A percentile compares a stretch with the other conserved stretches of the same genome.
These are phyloP conservation scores for Trichoderma polysporum DNA, from an alignment of 2,329 filamentous ascomycete species.

Conservation along the genomic window DNA sequence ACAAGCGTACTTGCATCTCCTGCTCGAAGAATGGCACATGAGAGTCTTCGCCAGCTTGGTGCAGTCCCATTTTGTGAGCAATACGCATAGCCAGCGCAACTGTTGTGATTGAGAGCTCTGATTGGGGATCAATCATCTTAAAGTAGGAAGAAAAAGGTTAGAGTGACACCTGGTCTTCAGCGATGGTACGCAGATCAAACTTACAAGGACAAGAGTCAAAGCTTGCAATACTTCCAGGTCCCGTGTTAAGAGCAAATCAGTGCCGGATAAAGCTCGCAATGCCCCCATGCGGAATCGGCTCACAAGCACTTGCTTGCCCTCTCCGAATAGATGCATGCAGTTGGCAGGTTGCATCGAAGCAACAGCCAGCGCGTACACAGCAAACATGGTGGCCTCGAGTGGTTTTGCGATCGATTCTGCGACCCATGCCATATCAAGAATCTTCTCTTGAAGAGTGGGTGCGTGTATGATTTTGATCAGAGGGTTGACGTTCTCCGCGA, in stretches of 20 bases:
- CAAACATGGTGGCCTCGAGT: slow-evolving; percentile 61
- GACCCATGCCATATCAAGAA: slow-evolving; percentile 61
- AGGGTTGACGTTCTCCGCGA: slow-evolving; percentile 72
- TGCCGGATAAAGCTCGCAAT: slow-evolving; percentile 48
- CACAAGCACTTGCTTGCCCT: slow-evolving; percentile 46
- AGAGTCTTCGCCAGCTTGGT: slow-evolving; percentile 59
- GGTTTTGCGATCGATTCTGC: slow-evolving; percentile 54
- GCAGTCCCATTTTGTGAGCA: slow-evolving; percentile 66
- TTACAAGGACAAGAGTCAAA: slow-evolving; percentile 56
- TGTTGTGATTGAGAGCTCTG: slow-evolving; percentile 57
- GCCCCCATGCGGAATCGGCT: slow-evolving; percentile 54
- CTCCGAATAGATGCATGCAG: slow-evolving; percentile 28
- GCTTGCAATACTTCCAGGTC: slow-evolving; percentile 45
- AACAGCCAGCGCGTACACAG: slow-evolving; percentile 64
- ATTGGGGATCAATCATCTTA: slow-evolving; percentile 20
- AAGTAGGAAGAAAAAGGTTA: neutral
- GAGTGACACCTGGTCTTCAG: neutral
- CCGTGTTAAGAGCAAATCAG: neutral
- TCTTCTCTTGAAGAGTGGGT: slow-evolving; percentile 63
- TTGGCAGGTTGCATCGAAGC: slow-evolving; percentile 59
- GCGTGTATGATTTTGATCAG: slow-evolving; percentile 71
- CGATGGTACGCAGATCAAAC: neutral
- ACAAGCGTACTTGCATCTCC: slow-evolving; percentile 64
- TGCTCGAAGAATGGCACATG: slow-evolving; percentile 61
- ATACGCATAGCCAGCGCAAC: slow-evolving; percentile 62